Conservation (phyloP, 305 asterid species). For the Solanum hybrid region DNA sequence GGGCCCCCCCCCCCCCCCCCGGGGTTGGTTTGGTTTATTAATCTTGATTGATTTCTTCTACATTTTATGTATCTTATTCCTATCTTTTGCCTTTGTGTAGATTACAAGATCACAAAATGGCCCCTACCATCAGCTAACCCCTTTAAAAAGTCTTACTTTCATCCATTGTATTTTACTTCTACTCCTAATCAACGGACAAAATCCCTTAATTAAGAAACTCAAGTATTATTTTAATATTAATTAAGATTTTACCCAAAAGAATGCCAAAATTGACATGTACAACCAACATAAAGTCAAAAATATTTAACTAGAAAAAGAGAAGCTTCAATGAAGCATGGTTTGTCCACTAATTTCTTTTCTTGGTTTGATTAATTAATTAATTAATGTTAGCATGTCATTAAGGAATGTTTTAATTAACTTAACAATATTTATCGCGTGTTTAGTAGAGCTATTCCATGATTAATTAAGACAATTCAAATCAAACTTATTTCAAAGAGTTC, state of each 20-base stretch:
- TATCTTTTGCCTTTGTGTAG: background rate
- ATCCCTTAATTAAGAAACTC: constrained; percentile 4
- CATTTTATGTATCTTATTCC: constrained; percentile 2
- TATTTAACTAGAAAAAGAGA: background rate
- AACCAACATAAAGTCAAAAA: background rate
- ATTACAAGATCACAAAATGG: constrained; percentile 15
- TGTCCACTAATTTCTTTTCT: background rate
- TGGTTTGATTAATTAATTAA: background rate
- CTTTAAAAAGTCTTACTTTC: background rate
- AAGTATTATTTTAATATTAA: background rate
- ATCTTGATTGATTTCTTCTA: constrained; percentile 15
- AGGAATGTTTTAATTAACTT: constrained; percentile 2
- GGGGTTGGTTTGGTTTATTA: constrained; percentile 1
- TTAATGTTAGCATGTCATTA: constrained; percentile 3
- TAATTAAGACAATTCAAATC: background rate
- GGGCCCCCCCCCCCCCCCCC: too few relatives aligned
- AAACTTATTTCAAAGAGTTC: background rate
- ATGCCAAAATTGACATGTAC: constrained; percentile 38
- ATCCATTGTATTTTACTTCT: constrained; percentile 18
- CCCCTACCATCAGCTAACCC: constrained; percentile 15
- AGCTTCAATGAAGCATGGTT: background rate
- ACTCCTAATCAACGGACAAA: background rate
- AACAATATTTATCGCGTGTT: background rate
- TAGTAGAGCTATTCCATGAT: background rate
- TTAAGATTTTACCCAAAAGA: constrained; percentile 6